These are phyloP conservation scores for Chaetomium olivaceum DNA, from an alignment of 2,329 filamentous ascomycete genomes.

Conservation along the genomic window DNA sequence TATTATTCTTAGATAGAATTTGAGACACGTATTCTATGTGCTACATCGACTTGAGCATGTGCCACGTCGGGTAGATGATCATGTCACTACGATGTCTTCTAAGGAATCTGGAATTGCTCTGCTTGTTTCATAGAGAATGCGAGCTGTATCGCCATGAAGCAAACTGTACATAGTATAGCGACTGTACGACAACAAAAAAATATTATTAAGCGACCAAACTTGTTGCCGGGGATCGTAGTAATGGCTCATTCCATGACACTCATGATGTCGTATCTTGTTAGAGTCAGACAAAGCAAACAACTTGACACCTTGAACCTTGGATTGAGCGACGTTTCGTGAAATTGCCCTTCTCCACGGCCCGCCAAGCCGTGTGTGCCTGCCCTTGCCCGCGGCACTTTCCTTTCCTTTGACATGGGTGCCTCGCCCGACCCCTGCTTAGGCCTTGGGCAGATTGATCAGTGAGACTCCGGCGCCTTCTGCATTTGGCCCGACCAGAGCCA, in stretches of 20 bases:
- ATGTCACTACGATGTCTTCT: not conserved
- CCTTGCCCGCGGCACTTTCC: constrained; percentile 19
- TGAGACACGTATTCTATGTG: constrained; percentile 2
- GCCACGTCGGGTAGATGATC: not conserved
- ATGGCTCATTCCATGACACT: not conserved
- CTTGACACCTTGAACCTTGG: not conserved
- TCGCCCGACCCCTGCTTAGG: constrained; percentile 14
- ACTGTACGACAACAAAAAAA: not conserved
- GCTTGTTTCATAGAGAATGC: not conserved
- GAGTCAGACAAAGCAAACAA: not conserved
- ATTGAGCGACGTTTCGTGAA: not conserved
- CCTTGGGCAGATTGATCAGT: constrained; percentile 2
- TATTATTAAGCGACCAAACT: not conserved
- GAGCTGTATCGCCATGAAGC: not conserved
- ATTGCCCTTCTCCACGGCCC: not conserved
- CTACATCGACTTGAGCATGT: not conserved
- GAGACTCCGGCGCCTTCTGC: constrained; percentile 11
- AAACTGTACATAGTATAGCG: no score
- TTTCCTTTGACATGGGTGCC: constrained; percentile 22
- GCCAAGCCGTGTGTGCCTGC: constrained; percentile 11
- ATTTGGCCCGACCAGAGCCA: constrained; percentile 15
- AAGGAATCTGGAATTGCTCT: not conserved
- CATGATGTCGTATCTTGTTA: not conserved
- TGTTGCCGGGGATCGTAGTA: not conserved
- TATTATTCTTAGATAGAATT: not conserved